These are phyloP conservation scores for Aureobasidium uvarum DNA, from an alignment of 2,329 filamentous ascomycete species.

Conservation along the genomic window DNA sequence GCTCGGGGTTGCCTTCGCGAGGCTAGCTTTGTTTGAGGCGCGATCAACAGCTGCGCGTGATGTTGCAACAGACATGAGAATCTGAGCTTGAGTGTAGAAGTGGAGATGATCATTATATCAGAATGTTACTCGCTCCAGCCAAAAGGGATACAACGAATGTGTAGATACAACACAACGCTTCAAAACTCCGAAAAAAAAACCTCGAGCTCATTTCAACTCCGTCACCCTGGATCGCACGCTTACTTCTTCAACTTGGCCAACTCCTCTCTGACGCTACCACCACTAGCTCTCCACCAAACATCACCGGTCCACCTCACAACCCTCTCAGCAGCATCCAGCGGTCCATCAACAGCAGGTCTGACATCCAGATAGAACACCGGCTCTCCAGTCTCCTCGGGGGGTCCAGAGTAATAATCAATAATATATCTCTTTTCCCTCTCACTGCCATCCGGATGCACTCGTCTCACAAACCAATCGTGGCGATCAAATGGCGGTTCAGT, in stretches of 20 bases:
- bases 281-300: slow-evolving; percentile 87
- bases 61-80: background rate
- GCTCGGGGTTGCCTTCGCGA: no score
- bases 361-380: slow-evolving; percentile 97
- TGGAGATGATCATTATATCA: slow-evolving; percentile 9
- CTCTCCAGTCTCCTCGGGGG: slow-evolving; percentile 81
- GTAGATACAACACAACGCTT: background rate
- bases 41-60: background rate
- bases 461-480: slow-evolving; percentile 92
- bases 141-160: background rate
- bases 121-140: background rate
- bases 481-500: slow-evolving; percentile 89
- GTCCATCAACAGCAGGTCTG: slow-evolving; percentile 79
- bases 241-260: slow-evolving; percentile 32
- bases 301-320: slow-evolving; percentile 87
- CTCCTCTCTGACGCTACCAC: slow-evolving; percentile 61
- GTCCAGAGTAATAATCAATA: slow-evolving; percentile 92
- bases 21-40: no score
- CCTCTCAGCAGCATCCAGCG: slow-evolving; percentile 75
- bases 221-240: background rate
- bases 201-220: background rate
- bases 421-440: slow-evolving; percentile 83
- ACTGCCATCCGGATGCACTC: slow-evolving; percentile 63
- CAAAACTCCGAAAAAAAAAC: background rate
- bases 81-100: background rate